Evolutionary conservation across 2,329 filamentous ascomycete species (phyloP).

Genomic region (Diaporthe sp.): DNA sequence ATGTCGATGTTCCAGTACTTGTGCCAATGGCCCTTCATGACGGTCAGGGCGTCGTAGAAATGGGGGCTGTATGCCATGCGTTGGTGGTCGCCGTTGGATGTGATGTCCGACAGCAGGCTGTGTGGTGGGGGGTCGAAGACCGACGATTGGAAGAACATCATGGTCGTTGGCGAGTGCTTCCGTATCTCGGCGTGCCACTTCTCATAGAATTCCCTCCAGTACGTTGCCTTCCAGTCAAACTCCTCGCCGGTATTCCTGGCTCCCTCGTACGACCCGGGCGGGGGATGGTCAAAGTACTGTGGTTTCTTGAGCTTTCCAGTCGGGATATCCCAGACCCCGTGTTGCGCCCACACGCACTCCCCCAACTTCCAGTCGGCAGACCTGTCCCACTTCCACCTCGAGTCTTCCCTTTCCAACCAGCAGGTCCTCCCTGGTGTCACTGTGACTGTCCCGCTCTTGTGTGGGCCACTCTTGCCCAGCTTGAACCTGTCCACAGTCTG

Average conservation of each 20-base stretch:
- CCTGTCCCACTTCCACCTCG: slow-evolving; percentile 37
- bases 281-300: slow-evolving; percentile 37
- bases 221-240: slow-evolving; percentile 38
- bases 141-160: slow-evolving; percentile 38
- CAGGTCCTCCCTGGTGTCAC: slow-evolving; percentile 35
- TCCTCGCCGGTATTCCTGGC: slow-evolving; percentile 29
- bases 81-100: background rate
- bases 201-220: slow-evolving; percentile 39
- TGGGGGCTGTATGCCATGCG: slow-evolving; percentile 39
- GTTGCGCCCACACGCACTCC: slow-evolving; percentile 41
- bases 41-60: slow-evolving; percentile 41
- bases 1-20: slow-evolving; percentile 41
- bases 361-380: slow-evolving; percentile 36
- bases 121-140: slow-evolving; percentile 38
- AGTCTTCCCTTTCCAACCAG: slow-evolving; percentile 38
- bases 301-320: slow-evolving; percentile 36
- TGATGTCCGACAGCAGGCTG: slow-evolving; percentile 25
- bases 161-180: slow-evolving; percentile 25
- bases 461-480: slow-evolving; percentile 39
- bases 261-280: background rate
- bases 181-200: slow-evolving; percentile 36
- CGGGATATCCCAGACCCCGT: slow-evolving; percentile 38
- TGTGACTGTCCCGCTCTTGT: slow-evolving; percentile 36
- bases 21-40: slow-evolving; percentile 41
- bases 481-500: slow-evolving; percentile 38